These are phyloP conservation scores for Boletus tylopilopsis DNA, from an alignment of 768 basidiomycete genomes.

Conservation along the genomic window DNA sequence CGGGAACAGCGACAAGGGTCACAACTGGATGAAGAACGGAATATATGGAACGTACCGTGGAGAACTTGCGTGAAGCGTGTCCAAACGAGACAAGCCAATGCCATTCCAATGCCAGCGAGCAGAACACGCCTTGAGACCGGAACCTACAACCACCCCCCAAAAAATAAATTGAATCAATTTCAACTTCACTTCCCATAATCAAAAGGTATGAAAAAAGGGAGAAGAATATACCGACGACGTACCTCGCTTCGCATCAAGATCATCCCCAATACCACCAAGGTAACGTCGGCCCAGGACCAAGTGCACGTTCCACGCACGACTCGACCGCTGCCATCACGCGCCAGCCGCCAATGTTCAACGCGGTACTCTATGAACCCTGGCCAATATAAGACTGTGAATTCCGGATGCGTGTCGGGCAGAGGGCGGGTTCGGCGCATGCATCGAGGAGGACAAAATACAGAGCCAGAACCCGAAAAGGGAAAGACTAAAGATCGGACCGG, in stretches of 20 bases:
- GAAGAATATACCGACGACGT: neutral
- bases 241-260: neutral
- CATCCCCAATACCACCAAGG: constrained; percentile 20
- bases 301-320: constrained; percentile 29
- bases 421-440: constrained; percentile 39
- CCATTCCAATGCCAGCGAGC: constrained; percentile 7
- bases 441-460: constrained; percentile 5
- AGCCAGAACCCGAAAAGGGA: too few relatives aligned
- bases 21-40: too few relatives aligned
- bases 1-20: too few relatives aligned
- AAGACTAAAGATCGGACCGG: too few relatives aligned
- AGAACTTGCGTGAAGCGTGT: constrained; percentile 42
- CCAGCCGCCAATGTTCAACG: constrained; percentile 49
- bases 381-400: constrained; percentile 46
- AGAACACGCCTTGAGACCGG: neutral
- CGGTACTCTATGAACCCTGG: constrained; percentile 57
- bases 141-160: neutral
- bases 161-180: neutral
- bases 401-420: constrained; percentile 41
- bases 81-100: constrained; percentile 28
- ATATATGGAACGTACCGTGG: constrained; percentile 37
- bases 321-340: constrained; percentile 38
- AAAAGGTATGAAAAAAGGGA: too few relatives aligned
- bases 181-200: too few relatives aligned
- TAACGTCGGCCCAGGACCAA: constrained; percentile 36